These are phyloP conservation scores for Kalaharituber pfeilii DNA, from an alignment of 2,329 filamentous ascomycete genomes.

Conservation along the genomic window DNA sequence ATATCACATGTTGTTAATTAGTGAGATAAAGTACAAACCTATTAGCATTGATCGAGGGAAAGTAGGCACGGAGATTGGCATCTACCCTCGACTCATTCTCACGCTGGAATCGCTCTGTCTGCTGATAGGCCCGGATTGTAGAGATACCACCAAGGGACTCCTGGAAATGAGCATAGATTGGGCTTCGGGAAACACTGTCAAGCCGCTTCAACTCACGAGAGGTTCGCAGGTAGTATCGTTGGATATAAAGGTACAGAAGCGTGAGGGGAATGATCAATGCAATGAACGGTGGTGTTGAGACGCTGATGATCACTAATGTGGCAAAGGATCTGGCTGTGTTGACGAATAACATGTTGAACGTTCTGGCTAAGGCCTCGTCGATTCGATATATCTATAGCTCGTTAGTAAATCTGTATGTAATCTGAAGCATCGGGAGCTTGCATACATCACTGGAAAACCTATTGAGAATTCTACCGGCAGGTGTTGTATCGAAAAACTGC, in stretches of 20 bases:
- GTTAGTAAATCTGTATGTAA: slow-evolving; percentile 6
- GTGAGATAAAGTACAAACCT: slow-evolving; percentile 13
- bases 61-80: slow-evolving; percentile 83
- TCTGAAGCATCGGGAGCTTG: slow-evolving; percentile 7
- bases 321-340: slow-evolving; percentile 60
- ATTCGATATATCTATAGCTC: slow-evolving; percentile 55
- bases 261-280: slow-evolving; percentile 64
- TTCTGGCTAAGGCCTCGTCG: slow-evolving; percentile 84
- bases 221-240: slow-evolving; percentile 90
- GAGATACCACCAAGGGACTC: slow-evolving; percentile 87
- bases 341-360: slow-evolving; percentile 90
- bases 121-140: slow-evolving; percentile 86
- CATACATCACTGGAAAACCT: slow-evolving; percentile 56
- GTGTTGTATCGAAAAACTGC: slow-evolving; percentile 97
- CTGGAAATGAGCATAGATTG: slow-evolving; percentile 96
- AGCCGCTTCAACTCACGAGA: slow-evolving; percentile 91
- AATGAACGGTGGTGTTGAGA: slow-evolving; percentile 63
- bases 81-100: slow-evolving; percentile 98
- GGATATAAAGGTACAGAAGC: slow-evolving; percentile 75
- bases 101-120: slow-evolving; percentile 67
- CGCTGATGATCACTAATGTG: slow-evolving; percentile 70
- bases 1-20: slow-evolving; percentile 11
- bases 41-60: slow-evolving; percentile 84
- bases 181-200: slow-evolving; percentile 86
- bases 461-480: slow-evolving; percentile 88